Conservation (phyloP, 495 filamentous ascomycete genomes). For the Hyaloscypha finlandica region DNA sequence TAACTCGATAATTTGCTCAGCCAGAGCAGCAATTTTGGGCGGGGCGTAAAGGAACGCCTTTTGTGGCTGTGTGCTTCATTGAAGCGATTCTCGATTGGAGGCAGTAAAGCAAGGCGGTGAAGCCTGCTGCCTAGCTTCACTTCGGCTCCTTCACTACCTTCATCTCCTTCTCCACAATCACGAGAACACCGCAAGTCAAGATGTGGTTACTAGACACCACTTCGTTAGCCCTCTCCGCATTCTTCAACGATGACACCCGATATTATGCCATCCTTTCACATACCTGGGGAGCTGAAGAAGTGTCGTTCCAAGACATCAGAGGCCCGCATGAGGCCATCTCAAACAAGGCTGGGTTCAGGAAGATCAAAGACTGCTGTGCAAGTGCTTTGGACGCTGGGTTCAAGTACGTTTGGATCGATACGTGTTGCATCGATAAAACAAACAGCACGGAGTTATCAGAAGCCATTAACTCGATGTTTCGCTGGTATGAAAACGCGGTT, state of each 20-base stretch:
- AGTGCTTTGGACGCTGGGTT: constrained; percentile 1
- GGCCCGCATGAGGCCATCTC: background rate
- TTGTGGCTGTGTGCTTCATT: background rate
- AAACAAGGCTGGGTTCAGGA: constrained; percentile 1
- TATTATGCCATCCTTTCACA: constrained; percentile 6
- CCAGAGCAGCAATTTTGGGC: too few relatives aligned
- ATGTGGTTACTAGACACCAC: background rate
- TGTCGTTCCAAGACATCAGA: constrained; percentile 4
- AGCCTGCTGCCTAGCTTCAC: background rate
- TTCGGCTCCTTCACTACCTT: background rate
- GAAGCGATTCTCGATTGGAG: background rate
- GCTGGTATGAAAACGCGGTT: background rate
- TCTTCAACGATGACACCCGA: background rate
- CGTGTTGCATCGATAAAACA: constrained; percentile 35
- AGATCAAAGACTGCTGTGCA: constrained; percentile 4
- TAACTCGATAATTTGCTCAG: too few relatives aligned
- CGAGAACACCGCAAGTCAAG: background rate
- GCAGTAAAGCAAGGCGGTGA: background rate
- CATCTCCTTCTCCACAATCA: background rate
- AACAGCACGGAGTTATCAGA: background rate
- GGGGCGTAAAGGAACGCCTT: too few relatives aligned
- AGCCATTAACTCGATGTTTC: background rate
- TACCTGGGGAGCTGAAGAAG: constrained; percentile 9
- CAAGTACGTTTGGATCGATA: constrained; percentile 1
- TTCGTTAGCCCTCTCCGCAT: background rate